Base-by-base conservation (phyloP, 2,329 filamentous ascomycete genomes). In the Fusarium subglutinans region DNA sequence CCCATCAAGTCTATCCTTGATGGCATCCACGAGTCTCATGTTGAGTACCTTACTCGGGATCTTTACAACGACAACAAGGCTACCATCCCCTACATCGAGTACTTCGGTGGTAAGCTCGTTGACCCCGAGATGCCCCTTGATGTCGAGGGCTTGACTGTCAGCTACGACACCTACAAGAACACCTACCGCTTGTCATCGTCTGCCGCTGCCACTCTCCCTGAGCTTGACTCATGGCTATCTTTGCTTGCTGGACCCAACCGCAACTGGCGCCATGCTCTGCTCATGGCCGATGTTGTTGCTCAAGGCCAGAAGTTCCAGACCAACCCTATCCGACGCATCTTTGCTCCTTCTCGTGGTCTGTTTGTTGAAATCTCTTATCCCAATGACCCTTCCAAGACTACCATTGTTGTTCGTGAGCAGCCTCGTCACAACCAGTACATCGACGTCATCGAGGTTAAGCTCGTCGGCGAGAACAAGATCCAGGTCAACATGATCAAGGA, bases 281-380 rank as follows among this genome's bases (percentile, higher is more conserved):
- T 99, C 84, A 94, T 94, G 68, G 93, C 95, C 0, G 96, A 99
- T 76, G 93, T 98, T 35, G 92, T 98, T 74, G 94, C 98, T 9
- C 96, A 99, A 83, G 96, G 95, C 22, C 93, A 98, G 82, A 95
- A 97, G 80, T 98, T 98, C 86, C 94, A 98, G 86, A 97, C 94
- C 66, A 99, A 99, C 84, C 97, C 96, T 1, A 93, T 98, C 85
- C 93, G 92, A 81, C 92, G 96, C 64, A 95, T 99, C 68, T 96
- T 98, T 75, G 92, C 94, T 17, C 96, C 96, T 20, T 90, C 91
- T 20, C 91, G 92, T 40, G 96, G 96, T 53, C 90, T 98, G 83
- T 92, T 95, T 68, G 94, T 99, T 40, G 96, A 99, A 84, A 93
- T 99, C 70, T 83, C 88, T 28, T 86, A 96, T 80, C 95, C 96